Evolutionary conservation across 352 stramenopile genomes (phyloP).

Genomic region (Pythium angustatum): DNA sequence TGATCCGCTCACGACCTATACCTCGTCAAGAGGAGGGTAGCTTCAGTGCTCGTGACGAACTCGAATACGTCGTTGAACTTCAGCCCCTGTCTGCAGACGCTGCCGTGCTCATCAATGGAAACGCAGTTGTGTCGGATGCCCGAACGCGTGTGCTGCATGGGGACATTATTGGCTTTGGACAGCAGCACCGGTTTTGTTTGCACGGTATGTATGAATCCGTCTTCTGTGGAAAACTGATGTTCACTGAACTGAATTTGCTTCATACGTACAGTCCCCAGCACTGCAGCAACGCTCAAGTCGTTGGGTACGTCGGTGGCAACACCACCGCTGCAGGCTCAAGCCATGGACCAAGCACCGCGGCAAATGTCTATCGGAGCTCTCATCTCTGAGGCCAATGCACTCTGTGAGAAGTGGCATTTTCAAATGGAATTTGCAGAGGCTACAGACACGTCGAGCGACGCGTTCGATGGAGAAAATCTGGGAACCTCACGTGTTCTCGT

Average conservation of each 20-base stretch:
- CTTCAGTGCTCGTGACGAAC: not conserved
- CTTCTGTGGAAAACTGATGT: too few relatives aligned
- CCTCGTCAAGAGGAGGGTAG: not conserved
- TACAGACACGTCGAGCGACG: not conserved
- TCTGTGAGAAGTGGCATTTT: conserved; percentile 56
- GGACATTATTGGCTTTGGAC: conserved; percentile 22
- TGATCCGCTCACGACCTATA: conserved; percentile 10
- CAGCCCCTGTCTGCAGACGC: conserved; percentile 13
- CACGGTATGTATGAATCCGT: conserved; percentile 25
- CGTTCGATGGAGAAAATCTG: not conserved
- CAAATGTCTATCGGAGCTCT: conserved; percentile 20
- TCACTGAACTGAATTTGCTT: too few relatives aligned
- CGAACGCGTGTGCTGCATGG: conserved; percentile 21
- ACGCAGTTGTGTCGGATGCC: not conserved
- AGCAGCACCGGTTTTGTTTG: conserved; percentile 13
- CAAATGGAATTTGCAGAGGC: conserved; percentile 35
- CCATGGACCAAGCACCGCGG: not conserved
- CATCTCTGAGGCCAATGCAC: conserved; percentile 58
- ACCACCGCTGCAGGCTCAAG: not conserved
- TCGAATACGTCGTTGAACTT: conserved; percentile 27
- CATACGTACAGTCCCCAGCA: conserved; percentile 18
- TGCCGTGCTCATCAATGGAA: conserved; percentile 22
- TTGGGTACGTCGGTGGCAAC: not conserved
- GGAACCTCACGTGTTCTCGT: conserved; percentile 30
- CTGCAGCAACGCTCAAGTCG: conserved; percentile 4